Conservation (phyloP, 2,329 filamentous ascomycete species). For the Microdochium trichocladiopsis region DNA sequence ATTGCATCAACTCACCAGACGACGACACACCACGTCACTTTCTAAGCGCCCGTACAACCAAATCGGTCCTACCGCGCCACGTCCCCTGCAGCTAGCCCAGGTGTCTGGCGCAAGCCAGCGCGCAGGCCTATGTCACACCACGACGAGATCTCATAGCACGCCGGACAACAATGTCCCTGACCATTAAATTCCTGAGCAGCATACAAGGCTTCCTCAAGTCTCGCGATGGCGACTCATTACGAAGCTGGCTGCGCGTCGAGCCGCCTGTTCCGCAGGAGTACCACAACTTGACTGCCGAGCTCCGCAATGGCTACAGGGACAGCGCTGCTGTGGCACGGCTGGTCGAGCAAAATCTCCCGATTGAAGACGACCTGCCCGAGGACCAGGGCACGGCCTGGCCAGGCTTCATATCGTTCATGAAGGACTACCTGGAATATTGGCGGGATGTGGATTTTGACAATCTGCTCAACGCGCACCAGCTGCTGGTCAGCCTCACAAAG, state of each 20-base stretch:
- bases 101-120: not conserved
- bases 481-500: constrained; percentile 69
- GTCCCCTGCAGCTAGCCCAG: not conserved
- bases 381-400: constrained; percentile 65
- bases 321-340: constrained; percentile 51
- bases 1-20: not conserved
- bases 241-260: constrained; percentile 68
- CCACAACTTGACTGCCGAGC: constrained; percentile 58
- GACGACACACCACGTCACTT: too few relatives aligned
- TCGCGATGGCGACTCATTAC: constrained; percentile 58
- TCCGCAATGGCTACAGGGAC: constrained; percentile 51
- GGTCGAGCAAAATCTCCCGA: constrained; percentile 57
- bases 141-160: constrained; percentile 1
- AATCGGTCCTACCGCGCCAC: not conserved
- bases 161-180: constrained; percentile 46
- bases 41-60: too few relatives aligned
- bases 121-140: not conserved
- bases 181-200: constrained; percentile 61
- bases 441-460: constrained; percentile 73
- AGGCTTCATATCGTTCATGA: constrained; percentile 71
- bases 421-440: constrained; percentile 74
- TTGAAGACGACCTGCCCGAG: constrained; percentile 56
- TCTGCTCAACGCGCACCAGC: constrained; percentile 65
- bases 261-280: constrained; percentile 63
- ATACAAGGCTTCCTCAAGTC: constrained; percentile 54